Base-by-base conservation (phyloP, 2,329 filamentous ascomycete genomes). In the Exophiala oligosperma region DNA sequence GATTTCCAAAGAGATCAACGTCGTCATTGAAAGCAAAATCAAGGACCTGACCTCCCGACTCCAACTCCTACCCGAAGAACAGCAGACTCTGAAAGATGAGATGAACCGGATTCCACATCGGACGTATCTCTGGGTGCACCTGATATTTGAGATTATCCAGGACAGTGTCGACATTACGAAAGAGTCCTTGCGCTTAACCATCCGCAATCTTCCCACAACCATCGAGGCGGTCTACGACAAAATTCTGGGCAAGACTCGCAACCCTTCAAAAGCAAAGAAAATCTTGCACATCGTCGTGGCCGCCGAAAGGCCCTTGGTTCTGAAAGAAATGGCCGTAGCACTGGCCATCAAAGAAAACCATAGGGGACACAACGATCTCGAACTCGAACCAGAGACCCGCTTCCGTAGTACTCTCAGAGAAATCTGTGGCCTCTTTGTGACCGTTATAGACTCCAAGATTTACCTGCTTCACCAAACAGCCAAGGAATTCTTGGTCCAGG, bases 401-500 rank as follows among this genome's bases (percentile, higher is more conserved):
- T 51, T 62, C 9, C 7, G 63, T 14, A 26, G 35, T 6, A 29
- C 17, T 21, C 11, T 52, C 26, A 28, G 38, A 49, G 26, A 50
- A 7, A 6, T 53, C 23, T 69, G 68, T 52, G 66, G 68, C 6
- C 59, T 70, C 3, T 70, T 71, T 57, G 55, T 70, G 7, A 64
- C 56, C 29, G 59, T 71, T 28, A 59, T 64, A 23, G 52, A 68
- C 46, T 58, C 50, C 2, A 56, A 47, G 26, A 56, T 71, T 23
- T 68, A 63, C 52, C 57, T 70, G 23, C 63, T 71, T 32, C 69
- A 70, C 51, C 65, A 72, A 50, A 71, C 69, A 11, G 68, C 68
- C 14, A 65, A 58, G 47, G 67, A 71, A 49, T 72, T 70, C 59
- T 57, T 71, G 24, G 14, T 56, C 9, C 3, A 47, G 2, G 11